Evolutionary conservation across 2,329 filamentous ascomycete species (phyloP), one percentile per base, ranked within the genome.

Genomic region (Pseudogymnoascus sp.): DNA sequence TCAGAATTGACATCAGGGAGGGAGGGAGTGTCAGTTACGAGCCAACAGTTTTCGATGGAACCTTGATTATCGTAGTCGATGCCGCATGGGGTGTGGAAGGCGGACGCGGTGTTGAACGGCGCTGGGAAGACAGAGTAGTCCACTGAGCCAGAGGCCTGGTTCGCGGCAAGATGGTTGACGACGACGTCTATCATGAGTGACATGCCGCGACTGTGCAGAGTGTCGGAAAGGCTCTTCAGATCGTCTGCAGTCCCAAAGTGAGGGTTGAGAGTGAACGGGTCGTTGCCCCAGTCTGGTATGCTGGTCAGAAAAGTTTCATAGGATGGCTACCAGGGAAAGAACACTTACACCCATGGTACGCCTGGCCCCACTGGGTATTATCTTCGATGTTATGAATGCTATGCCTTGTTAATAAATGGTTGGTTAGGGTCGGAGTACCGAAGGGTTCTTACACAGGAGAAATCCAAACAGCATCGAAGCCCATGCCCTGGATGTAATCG

Each of bases 1-100:
- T 80, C 77, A 3, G 79, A 81, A 17, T 76, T 72, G 10, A 82
- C 70, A 66, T 82, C 80, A 1, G 77, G 76, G 31, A 82, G 74
- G 6, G 78, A 71, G 11, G 81, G 77, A 2, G 70, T 75, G 26
- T 74, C 70, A 67, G 81, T 78, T 10, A 82, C 82, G 23, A 82
- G 74, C 80, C 82, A 83, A 71, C 82, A 82, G 29, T 56, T 56
- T 56, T 56, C 50, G 26, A 56, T 7, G 3, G 50, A 56, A 1
- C 72, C 76, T 66, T 83, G 76, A 69, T 86, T 74, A 35, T 72
- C 70, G 73, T 85, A 87, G 72, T 87, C 70, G 60, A 84, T 78
- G 2, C 69, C 68, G 73, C 87, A 90, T 68, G 80, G 82, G 1
- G 79, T 46, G 70, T 90, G 86, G 74, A 83, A 90, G 68, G 86